These are phyloP conservation scores for Pythium phragmiticola DNA, from an alignment of 352 stramenopile species.

Conservation along the genomic window DNA sequence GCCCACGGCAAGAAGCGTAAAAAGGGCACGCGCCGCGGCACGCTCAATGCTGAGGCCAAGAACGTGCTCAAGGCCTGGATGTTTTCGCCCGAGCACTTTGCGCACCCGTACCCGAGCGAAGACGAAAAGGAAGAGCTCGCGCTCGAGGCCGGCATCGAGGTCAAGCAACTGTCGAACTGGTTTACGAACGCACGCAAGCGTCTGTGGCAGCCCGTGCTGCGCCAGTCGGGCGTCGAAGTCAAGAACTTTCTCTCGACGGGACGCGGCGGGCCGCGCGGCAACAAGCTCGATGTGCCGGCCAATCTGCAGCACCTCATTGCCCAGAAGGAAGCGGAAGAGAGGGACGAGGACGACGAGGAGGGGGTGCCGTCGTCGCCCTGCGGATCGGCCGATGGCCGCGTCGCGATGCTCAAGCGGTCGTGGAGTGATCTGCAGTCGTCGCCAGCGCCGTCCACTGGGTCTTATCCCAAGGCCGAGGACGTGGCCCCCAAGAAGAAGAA, in stretches of 20 bases:
- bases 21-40: conserved; percentile 79
- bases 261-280: conserved; percentile 71
- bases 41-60: conserved; percentile 81
- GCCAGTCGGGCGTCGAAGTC: conserved; percentile 85
- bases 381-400: conserved; percentile 18
- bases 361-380: conserved; percentile 22
- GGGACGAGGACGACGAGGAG: conserved; percentile 21
- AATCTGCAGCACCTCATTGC: conserved; percentile 63
- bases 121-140: conserved; percentile 87
- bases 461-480: conserved; percentile 1
- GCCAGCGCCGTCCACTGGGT: conserved; percentile 19
- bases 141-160: conserved; percentile 76
- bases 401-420: conserved; percentile 48
- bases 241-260: conserved; percentile 88
- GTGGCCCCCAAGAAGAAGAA: conserved; percentile 38
- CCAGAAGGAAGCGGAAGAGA: conserved; percentile 20
- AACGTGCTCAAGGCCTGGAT: conserved; percentile 89
- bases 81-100: conserved; percentile 88
- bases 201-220: conserved; percentile 82
- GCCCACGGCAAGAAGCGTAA: conserved; percentile 48
- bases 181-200: conserved; percentile 89
- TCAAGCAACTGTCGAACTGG: conserved; percentile 90
- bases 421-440: conserved; percentile 47
- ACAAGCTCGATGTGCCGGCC: conserved; percentile 69
- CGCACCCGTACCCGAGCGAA: conserved; percentile 84